A percentile compares a stretch with the other conserved stretches of the same genome.
These are phyloP conservation scores for Styphnolobium japonicum DNA, from an alignment of 306 rosid species.

Conservation along the genomic window DNA sequence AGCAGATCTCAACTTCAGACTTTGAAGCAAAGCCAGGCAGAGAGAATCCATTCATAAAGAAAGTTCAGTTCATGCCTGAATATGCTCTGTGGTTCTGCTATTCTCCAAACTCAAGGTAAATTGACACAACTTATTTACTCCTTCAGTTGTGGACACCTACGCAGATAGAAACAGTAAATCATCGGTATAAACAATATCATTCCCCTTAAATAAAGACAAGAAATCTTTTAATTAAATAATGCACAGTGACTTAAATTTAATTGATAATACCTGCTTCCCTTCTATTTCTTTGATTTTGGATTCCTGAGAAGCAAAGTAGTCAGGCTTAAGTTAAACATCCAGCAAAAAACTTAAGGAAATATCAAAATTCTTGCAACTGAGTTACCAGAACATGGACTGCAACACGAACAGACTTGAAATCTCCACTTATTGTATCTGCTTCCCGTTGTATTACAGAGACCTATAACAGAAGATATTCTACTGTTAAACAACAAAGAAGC, in stretches of 20 bases:
- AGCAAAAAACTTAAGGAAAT: background rate
- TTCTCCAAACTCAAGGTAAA: constrained; percentile 47
- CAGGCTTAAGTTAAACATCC: constrained; percentile 15
- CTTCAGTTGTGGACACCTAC: constrained; percentile 56
- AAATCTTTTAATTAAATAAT: background rate
- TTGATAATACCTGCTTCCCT: constrained; percentile 72
- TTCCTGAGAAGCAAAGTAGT: constrained; percentile 54
- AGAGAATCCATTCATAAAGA: background rate
- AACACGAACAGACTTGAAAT: constrained; percentile 47
- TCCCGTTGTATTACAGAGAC: constrained; percentile 46
- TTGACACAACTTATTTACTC: constrained; percentile 56
- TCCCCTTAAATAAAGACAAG: background rate
- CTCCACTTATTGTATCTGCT: constrained; percentile 42
- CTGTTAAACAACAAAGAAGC: constrained; percentile 3
- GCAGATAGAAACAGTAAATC: constrained; percentile 24
- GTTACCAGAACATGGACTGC: constrained; percentile 64
- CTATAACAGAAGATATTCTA: constrained; percentile 39
- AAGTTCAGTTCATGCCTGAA: constrained; percentile 53
- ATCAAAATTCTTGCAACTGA: constrained; percentile 9
- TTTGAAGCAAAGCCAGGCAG: background rate
- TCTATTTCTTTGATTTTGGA: constrained; percentile 64
- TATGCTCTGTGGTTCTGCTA: constrained; percentile 40
- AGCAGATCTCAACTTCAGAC: background rate
- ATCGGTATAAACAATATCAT: constrained; percentile 17
- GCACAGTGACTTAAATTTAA: background rate